Base-by-base conservation (phyloP, 306 rosid genomes). In the Lotus japonicus region DNA sequence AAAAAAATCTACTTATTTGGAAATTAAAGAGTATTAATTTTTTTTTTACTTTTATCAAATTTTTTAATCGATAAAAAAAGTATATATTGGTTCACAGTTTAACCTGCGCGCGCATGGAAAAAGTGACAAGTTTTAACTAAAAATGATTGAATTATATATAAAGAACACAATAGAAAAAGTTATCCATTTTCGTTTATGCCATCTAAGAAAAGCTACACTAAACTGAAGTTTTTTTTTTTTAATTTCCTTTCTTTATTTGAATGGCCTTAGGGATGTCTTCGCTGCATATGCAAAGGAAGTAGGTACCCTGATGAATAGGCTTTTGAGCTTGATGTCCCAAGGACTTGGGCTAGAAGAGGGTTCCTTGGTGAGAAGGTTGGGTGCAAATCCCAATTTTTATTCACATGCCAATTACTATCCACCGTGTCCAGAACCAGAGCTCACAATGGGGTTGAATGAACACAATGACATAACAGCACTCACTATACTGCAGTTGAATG, bases 321-420 rank as follows among this genome's bases (percentile, higher is more conserved):
- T 71, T 16, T 16, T 71, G 41, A 14, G 76, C 0, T 71, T 71
- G 43, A 48, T 59, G 36, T 58, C 76, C 16, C 7, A 16, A 58
- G 59, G 76, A n/a, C 76, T 71, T 46, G 76, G 76, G 2, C 42
- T 71, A 48, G 68, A 71, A 6, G 31, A 58, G 68, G 64, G 38
- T 59, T 46, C 52, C 59, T 6, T 58, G 3, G 21, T 15, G 43
- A 36, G 9, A 19, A 58, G 38, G 51, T 1, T 71, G 5, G 68
- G 76, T 33, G 68, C 48, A 2, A 58, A n/a, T 58, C 66, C 75
- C 11, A 44, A 12, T 31, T 5, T 51, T 5, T 26, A 26, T 26
- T 26, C 31, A 26, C 31, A 26, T 3, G 31, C 31, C 31, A 26
- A 26, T 26, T 26, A 26, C 31, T 26, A 26, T 26, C 31, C 31